phyloP scores from a whole-genome alignment of 1,139 yeast species.

The Geotrichum citri-aurantii region DNA sequence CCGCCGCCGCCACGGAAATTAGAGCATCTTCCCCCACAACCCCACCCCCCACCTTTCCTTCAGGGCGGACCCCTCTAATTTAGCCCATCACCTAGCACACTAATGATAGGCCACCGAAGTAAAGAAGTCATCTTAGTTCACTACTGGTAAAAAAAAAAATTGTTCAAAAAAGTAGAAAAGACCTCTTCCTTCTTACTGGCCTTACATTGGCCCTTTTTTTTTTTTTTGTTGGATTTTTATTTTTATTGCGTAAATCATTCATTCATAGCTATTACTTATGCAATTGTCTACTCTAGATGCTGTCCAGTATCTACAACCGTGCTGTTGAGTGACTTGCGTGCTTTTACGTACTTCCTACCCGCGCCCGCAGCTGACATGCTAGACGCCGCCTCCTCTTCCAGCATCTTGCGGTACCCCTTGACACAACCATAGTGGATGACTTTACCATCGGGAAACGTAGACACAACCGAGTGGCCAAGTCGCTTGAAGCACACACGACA shows the following conservation, averaged over 20 bases:
- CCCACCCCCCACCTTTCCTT: too few relatives aligned
- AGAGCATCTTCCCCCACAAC: too few relatives aligned
- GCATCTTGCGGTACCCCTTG: slow-evolving; percentile 23
- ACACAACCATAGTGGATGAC: slow-evolving; percentile 70
- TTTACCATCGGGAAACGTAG: slow-evolving; percentile 46
- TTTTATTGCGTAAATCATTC: background rate
- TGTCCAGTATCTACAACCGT: background rate
- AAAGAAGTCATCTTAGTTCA: too few relatives aligned
- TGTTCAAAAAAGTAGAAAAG: too few relatives aligned
- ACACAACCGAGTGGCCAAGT: slow-evolving; percentile 58
- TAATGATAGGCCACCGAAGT: too few relatives aligned
- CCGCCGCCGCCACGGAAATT: too few relatives aligned
- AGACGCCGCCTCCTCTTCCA: slow-evolving; percentile 17
- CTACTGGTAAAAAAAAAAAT: too few relatives aligned
- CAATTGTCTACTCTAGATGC: background rate
- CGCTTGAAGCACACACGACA: slow-evolving; percentile 59
- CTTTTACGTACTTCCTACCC: background rate
- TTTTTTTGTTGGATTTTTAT: too few relatives aligned
- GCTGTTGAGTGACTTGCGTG: background rate
- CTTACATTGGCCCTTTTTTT: too few relatives aligned
- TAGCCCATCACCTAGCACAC: too few relatives aligned
- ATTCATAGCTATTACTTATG: background rate
- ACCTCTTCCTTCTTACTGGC: too few relatives aligned
- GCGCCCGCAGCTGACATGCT: background rate
- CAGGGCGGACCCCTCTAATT: too few relatives aligned